These are phyloP conservation scores for barrel medic (Medicago truncatula) DNA, from an alignment of 306 rosid species.

Conservation along the genomic window MtrunA17r5.0-ANR NC_053043.1:46099001-46099500, in stretches of 20 bases:
- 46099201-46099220: slow-evolving; percentile 78
- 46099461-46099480: slow-evolving; percentile 90
- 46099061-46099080: background rate
- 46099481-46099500: slow-evolving; percentile 42
- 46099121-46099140: too few species aligned
- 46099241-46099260: slow-evolving; percentile 94
- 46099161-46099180: background rate
- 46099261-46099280: slow-evolving; percentile 73
- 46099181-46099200: background rate
- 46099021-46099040: slow-evolving; percentile 73
- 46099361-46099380: background rate
- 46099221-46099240: slow-evolving; percentile 88
- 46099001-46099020: slow-evolving; percentile 93
- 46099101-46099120: too few species aligned
- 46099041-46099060: slow-evolving; percentile 90
- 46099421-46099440: slow-evolving; percentile 94
- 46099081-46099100: too few species aligned
- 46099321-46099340: background rate
- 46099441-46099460: slow-evolving; percentile 86
- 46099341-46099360: background rate
- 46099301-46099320: slow-evolving; percentile 42
- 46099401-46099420: slow-evolving; percentile 75
- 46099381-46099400: background rate
- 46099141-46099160: background rate
- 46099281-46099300: slow-evolving; percentile 83